Percentiles rank a stretch among this genome's conserved stretches.
These are phyloP conservation scores for Stemphylium beticola DNA, from an alignment of 2,329 filamentous ascomycete species.

Conservation along the genomic window DNA sequence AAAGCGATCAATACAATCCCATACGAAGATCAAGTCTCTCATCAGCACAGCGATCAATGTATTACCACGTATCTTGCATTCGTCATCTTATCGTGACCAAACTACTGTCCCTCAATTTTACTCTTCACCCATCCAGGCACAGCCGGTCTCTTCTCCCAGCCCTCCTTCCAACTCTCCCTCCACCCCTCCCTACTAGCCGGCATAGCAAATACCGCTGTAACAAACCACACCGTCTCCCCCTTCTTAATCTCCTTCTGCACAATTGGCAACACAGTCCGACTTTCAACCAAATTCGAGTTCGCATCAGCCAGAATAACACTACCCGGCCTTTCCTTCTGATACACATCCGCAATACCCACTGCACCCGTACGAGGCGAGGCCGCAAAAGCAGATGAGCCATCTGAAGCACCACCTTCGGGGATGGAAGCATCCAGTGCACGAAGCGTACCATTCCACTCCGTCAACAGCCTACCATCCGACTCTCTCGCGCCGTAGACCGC, in stretches of 20 bases:
- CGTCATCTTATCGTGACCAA: constrained; percentile 7
- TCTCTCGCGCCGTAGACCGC: constrained; percentile 68
- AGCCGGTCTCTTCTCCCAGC: constrained; percentile 65
- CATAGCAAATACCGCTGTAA: constrained; percentile 74
- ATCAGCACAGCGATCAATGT: too few relatives aligned
- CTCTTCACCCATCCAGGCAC: constrained; percentile 67
- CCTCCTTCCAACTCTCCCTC: constrained; percentile 47
- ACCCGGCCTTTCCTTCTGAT: constrained; percentile 57
- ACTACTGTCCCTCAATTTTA: constrained; percentile 53
- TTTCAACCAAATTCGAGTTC: constrained; percentile 78
- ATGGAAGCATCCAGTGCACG: constrained; percentile 42
- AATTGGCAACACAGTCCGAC: constrained; percentile 73
- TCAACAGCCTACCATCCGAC: constrained; percentile 64
- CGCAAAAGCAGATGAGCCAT: constrained; percentile 48
- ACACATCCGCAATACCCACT: constrained; percentile 58
- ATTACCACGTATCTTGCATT: not conserved
- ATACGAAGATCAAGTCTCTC: not conserved
- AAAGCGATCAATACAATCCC: too few relatives aligned
- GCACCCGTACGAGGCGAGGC: constrained; percentile 58
- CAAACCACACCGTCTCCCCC: constrained; percentile 69
- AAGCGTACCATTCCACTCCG: constrained; percentile 25
- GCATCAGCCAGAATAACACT: constrained; percentile 77
- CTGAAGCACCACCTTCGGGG: constrained; percentile 49
- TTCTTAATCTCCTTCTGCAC: constrained; percentile 66
- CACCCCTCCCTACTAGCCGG: constrained; percentile 62